These are phyloP conservation scores for Cetraspora pellucida DNA, from an alignment of 192 early-diverging fungal genomes.

Conservation along the genomic window DNA sequence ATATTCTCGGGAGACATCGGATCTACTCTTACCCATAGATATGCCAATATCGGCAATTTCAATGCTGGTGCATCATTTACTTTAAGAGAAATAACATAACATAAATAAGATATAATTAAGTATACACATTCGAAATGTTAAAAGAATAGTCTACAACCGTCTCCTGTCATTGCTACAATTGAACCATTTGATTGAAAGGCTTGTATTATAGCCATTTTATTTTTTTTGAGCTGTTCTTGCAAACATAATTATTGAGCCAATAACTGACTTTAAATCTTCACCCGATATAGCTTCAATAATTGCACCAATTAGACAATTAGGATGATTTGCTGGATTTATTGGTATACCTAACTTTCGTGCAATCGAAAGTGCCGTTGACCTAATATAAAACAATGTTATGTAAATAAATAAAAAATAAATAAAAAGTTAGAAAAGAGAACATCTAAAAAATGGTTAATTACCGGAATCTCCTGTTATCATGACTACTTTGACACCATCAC, in stretches of 20 bases:
- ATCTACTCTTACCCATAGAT: constrained; percentile 93
- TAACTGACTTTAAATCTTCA: constrained; percentile 61
- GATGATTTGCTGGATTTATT: constrained; percentile 49
- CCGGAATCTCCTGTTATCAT: constrained; percentile 97
- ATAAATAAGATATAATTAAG: not conserved
- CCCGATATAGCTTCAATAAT: constrained; percentile 72
- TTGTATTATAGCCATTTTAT: constrained; percentile 90
- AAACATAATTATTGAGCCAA: constrained; percentile 69
- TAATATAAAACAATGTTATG: constrained; percentile 12
- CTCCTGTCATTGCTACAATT: constrained; percentile 96
- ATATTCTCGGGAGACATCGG: constrained; percentile 94
- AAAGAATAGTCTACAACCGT: constrained; percentile 55
- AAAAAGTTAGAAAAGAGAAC: not conserved
- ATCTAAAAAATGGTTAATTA: constrained; percentile 23
- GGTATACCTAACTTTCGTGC: constrained; percentile 85
- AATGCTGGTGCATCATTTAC: constrained; percentile 97
- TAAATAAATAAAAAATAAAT: no score
- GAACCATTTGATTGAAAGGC: constrained; percentile 85
- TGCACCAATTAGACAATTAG: constrained; percentile 69
- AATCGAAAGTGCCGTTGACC: constrained; percentile 90
- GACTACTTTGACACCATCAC: constrained; percentile 84
- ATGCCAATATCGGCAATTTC: constrained; percentile 93
- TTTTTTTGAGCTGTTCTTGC: constrained; percentile 78
- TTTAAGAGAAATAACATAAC: not conserved
- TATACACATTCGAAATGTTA: not conserved